phyloP scores from a whole-genome alignment of 768 basidiomycete genomes.

The Tubosaeta brunneosetosa region DNA sequence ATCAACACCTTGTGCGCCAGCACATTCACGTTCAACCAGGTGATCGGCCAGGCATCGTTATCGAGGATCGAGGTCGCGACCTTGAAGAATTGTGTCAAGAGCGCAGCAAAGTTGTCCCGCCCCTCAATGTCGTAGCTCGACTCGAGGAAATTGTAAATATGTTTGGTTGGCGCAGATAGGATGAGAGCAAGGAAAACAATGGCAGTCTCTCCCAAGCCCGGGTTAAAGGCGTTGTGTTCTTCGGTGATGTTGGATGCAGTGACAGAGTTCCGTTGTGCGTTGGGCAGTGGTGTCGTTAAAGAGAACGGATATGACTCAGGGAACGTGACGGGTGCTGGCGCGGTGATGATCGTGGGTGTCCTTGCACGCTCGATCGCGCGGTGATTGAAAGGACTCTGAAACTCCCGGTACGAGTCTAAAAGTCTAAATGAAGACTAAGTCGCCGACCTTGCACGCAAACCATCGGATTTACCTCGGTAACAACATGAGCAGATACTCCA shows the following conservation, averaged over 20 bases:
- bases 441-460: not conserved
- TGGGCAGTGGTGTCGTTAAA: slow-evolving; percentile 64
- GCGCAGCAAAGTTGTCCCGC: slow-evolving; percentile 63
- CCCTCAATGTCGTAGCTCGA: slow-evolving; percentile 86
- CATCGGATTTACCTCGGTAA: slow-evolving; percentile 65
- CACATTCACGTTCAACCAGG: slow-evolving; percentile 90
- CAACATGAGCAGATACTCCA: slow-evolving; percentile 79
- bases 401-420: slow-evolving; percentile 83
- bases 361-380: slow-evolving; percentile 67
- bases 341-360: slow-evolving; percentile 52
- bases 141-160: slow-evolving; percentile 75
- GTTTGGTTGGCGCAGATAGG: slow-evolving; percentile 71
- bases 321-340: slow-evolving; percentile 72
- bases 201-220: slow-evolving; percentile 79
- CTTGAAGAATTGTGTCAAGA: slow-evolving; percentile 76
- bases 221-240: slow-evolving; percentile 55
- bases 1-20: slow-evolving; percentile 83
- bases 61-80: slow-evolving; percentile 76
- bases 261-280: slow-evolving; percentile 41
- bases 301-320: slow-evolving; percentile 94
- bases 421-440: slow-evolving; percentile 44
- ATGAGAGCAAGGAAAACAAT: slow-evolving; percentile 80
- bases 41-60: slow-evolving; percentile 83
- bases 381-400: slow-evolving; percentile 61
- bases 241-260: slow-evolving; percentile 40